Percentiles rank a stretch among this genome's conserved stretches.
phyloP scores from a whole-genome alignment of 2,329 filamentous ascomycete species.

The Aspergillus luchuensis region DNA sequence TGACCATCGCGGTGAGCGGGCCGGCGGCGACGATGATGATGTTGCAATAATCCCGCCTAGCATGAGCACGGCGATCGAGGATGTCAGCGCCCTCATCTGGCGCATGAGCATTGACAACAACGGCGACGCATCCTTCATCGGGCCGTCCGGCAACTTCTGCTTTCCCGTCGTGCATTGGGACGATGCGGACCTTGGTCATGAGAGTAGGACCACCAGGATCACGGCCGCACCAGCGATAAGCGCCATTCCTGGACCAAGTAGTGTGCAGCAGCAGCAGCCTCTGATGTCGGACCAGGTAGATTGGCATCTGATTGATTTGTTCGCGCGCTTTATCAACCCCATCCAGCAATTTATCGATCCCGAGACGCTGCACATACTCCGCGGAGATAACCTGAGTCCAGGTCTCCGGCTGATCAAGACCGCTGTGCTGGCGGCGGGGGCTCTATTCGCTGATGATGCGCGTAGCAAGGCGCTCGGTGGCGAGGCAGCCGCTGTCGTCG shows the following conservation, averaged over 20 bases:
- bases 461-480: not conserved
- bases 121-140: conserved; percentile 1
- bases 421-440: conserved; percentile 1
- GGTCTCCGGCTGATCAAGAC: not conserved
- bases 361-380: not conserved
- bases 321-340: not conserved
- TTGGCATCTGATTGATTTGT: not conserved
- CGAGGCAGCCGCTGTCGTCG: not conserved
- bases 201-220: not conserved
- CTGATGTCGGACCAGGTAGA: not conserved
- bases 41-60: not conserved
- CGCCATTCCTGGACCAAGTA: not conserved
- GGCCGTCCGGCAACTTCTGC: conserved; percentile 5
- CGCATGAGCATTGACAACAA: conserved; percentile 6
- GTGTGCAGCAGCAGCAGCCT: not conserved
- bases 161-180: not conserved
- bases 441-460: not conserved
- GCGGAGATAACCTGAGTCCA: not conserved
- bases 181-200: not conserved
- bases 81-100: conserved; percentile 5
- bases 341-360: not conserved
- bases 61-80: not conserved
- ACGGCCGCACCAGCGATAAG: not conserved
- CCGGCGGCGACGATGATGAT: not conserved
- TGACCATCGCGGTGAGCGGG: too few relatives aligned